Conservation (phyloP, 305 asterid species). For the Solanum aculeatissimum region DNA sequence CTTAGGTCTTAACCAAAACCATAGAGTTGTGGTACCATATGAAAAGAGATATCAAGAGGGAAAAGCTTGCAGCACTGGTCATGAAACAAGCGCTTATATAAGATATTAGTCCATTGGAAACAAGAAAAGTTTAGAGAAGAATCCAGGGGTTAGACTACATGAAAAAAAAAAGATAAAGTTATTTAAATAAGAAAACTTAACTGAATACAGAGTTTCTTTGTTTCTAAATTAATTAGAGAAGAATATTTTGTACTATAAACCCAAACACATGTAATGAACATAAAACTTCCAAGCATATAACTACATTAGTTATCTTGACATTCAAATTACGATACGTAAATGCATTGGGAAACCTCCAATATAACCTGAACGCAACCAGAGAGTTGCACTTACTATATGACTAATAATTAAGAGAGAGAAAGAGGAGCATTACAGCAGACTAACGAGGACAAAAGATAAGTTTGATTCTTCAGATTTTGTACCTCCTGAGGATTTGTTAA, state of each 20-base stretch:
- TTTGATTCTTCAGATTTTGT: background rate
- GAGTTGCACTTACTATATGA: background rate
- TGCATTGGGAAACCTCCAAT: background rate
- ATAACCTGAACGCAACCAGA: background rate
- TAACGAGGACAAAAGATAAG: background rate
- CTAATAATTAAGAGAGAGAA: background rate
- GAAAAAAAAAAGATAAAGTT: background rate
- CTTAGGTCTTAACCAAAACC: background rate
- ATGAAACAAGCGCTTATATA: background rate
- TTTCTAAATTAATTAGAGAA: background rate
- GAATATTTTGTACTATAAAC: background rate
- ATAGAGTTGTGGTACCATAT: background rate
- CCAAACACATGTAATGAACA: background rate
- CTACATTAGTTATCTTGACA: background rate
- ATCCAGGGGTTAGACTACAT: background rate
- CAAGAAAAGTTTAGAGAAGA: background rate
- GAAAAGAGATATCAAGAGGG: background rate
- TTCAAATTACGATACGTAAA: background rate
- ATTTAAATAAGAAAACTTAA: background rate
- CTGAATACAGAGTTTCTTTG: background rate
- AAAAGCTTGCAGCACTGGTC: background rate
- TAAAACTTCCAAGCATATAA: background rate
- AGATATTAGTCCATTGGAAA: background rate
- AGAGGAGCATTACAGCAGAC: background rate
- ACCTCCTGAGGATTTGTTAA: slow-evolving; percentile 65